Conservation (phyloP, 176 grass and related monocot genomes). For the Juncus effusus region DNA sequence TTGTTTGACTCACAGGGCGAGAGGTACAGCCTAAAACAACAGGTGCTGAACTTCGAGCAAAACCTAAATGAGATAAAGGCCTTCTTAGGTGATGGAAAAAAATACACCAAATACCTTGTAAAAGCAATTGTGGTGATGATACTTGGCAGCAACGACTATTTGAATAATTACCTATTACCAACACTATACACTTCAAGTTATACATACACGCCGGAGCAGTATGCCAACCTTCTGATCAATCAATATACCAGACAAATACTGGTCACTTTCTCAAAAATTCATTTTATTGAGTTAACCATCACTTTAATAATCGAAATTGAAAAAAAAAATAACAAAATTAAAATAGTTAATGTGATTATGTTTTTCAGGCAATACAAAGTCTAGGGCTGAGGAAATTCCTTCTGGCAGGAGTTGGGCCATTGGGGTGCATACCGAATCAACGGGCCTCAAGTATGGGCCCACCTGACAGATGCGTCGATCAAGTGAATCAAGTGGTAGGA, state of each 20-base stretch:
- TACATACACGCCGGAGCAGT: constrained; percentile 35
- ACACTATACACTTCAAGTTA: constrained; percentile 34
- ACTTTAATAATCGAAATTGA: neutral
- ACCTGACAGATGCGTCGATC: constrained; percentile 30
- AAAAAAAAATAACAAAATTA: constrained; percentile 3
- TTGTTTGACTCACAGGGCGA: constrained; percentile 27
- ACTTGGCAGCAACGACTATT: constrained; percentile 48
- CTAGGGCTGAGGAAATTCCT: constrained; percentile 38
- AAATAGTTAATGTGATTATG: neutral
- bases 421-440: constrained; percentile 50
- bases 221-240: constrained; percentile 41
- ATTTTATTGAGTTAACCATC: neutral
- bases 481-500: constrained; percentile 34
- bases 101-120: constrained; percentile 26
- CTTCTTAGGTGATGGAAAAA: constrained; percentile 13
- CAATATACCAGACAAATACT: constrained; percentile 50
- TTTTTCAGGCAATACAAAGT: constrained; percentile 36
- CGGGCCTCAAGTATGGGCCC: constrained; percentile 13
- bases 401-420: constrained; percentile 28
- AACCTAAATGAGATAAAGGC: constrained; percentile 33
- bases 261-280: neutral
- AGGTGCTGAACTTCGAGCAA: constrained; percentile 43
- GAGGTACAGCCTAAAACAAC: constrained; percentile 35
- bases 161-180: constrained; percentile 40
- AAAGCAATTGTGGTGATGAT: constrained; percentile 47